phyloP scores from a whole-genome alignment of 176 grass and related monocot species.

The Raddia guianensis region DNA sequence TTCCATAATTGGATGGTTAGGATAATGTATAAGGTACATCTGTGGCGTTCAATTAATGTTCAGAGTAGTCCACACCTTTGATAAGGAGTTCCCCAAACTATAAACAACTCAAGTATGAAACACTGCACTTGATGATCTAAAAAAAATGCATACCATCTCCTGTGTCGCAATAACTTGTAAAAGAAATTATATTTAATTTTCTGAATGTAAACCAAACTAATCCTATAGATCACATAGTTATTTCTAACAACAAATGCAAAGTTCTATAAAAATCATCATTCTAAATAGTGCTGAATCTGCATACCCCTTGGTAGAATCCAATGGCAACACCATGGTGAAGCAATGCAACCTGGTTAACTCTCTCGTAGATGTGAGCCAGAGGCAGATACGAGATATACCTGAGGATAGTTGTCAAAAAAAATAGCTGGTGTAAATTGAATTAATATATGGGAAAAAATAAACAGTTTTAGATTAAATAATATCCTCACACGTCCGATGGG shows the following conservation, averaged over 20 bases:
- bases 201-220: neutral
- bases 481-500: constrained; percentile 80
- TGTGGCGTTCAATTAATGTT: neutral
- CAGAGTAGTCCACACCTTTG: neutral
- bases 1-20: neutral
- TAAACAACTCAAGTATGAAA: constrained; percentile 10
- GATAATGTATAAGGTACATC: constrained; percentile 20
- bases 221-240: neutral
- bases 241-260: constrained; percentile 11
- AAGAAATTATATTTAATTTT: neutral
- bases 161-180: neutral
- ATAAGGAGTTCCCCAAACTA: neutral
- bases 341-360: constrained; percentile 73
- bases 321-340: constrained; percentile 69
- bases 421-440: neutral
- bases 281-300: constrained; percentile 30
- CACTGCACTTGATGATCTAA: constrained; percentile 29
- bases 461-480: constrained; percentile 12
- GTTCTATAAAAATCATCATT: neutral
- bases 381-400: constrained; percentile 94
- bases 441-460: neutral
- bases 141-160: neutral
- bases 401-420: constrained; percentile 22
- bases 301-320: constrained; percentile 99
- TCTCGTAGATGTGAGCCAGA: constrained; percentile 94